phyloP scores from a whole-genome alignment of 1,139 yeast species.

The Scheffersomyces parashehatae region DNA sequence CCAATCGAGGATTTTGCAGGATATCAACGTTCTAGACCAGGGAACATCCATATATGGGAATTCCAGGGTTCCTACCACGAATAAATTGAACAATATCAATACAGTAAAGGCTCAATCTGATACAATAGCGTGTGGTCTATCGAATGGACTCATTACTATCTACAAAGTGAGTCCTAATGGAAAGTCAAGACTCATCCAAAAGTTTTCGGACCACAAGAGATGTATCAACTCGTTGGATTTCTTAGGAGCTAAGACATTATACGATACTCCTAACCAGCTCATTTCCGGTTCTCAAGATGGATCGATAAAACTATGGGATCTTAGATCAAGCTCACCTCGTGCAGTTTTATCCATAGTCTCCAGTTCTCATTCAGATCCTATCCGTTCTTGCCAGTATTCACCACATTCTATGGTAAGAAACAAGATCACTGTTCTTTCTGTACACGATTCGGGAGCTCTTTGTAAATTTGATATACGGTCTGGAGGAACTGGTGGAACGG shows the following conservation, averaged over 20 bases:
- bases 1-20: slow-evolving; percentile 38
- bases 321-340: slow-evolving; percentile 51
- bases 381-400: slow-evolving; percentile 61
- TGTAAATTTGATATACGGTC: slow-evolving; percentile 79
- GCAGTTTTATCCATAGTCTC: slow-evolving; percentile 47
- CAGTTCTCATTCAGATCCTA: slow-evolving; percentile 64
- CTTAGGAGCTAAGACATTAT: slow-evolving; percentile 27
- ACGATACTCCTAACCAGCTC: slow-evolving; percentile 56
- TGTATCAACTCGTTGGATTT: slow-evolving; percentile 83
- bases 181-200: slow-evolving; percentile 39
- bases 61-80: slow-evolving; percentile 29
- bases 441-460: slow-evolving; percentile 87
- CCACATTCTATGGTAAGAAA: slow-evolving; percentile 43
- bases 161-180: slow-evolving; percentile 38
- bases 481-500: slow-evolving; percentile 9
- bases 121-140: slow-evolving; percentile 44
- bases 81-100: slow-evolving; percentile 42
- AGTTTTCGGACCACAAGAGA: slow-evolving; percentile 71
- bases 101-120: slow-evolving; percentile 39
- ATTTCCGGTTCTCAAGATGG: slow-evolving; percentile 94
- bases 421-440: slow-evolving; percentile 47
- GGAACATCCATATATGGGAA: slow-evolving; percentile 43
- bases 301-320: slow-evolving; percentile 82
- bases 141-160: slow-evolving; percentile 38
- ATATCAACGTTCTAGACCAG: slow-evolving; percentile 49